Evolutionary conservation across 768 basidiomycete genomes (phyloP).

Genomic region (Pleurotus ostreatus): DNA sequence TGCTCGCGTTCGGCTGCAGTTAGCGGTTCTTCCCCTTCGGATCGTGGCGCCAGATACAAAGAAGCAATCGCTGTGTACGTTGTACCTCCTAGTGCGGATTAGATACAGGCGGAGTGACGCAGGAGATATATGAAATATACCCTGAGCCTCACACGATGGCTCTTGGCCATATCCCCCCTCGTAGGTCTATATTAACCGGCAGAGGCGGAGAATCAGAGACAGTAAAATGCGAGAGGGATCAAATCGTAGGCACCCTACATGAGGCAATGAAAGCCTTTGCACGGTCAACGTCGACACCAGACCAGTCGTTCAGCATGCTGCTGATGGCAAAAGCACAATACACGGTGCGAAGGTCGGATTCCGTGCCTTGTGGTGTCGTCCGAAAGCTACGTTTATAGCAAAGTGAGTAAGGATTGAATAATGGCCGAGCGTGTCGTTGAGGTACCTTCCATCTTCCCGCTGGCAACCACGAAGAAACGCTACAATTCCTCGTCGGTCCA

Average conservation of each 20-base stretch:
- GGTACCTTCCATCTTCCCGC: slow-evolving; percentile 78
- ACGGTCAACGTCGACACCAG: slow-evolving; percentile 56
- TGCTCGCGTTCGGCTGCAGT: slow-evolving; percentile 37
- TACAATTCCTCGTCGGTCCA: slow-evolving; percentile 69
- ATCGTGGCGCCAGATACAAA: slow-evolving; percentile 46
- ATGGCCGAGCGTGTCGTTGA: slow-evolving; percentile 1
- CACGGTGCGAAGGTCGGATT: slow-evolving; percentile 77
- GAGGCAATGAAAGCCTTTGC: slow-evolving; percentile 62
- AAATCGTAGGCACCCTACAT: slow-evolving; percentile 55
- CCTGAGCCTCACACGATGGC: slow-evolving; percentile 81
- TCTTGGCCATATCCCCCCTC: slow-evolving; percentile 91
- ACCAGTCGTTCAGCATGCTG: slow-evolving; percentile 77
- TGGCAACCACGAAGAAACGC: slow-evolving; percentile 71
- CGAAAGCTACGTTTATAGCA: slow-evolving; percentile 49
- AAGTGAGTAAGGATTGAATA: background rate
- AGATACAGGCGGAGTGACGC: background rate
- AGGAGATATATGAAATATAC: slow-evolving; percentile 31
- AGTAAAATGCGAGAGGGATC: slow-evolving; percentile 3
- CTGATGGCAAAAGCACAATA: slow-evolving; percentile 88
- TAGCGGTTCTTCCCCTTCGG: slow-evolving; percentile 19
- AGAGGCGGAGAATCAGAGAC: slow-evolving; percentile 4
- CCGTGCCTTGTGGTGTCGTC: slow-evolving; percentile 59
- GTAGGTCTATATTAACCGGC: slow-evolving; percentile 55
- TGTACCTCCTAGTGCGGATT: slow-evolving; percentile 63
- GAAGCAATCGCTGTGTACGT: slow-evolving; percentile 90